Conservation (phyloP, 257 asterid genomes). For the Ilex asprella region DNA sequence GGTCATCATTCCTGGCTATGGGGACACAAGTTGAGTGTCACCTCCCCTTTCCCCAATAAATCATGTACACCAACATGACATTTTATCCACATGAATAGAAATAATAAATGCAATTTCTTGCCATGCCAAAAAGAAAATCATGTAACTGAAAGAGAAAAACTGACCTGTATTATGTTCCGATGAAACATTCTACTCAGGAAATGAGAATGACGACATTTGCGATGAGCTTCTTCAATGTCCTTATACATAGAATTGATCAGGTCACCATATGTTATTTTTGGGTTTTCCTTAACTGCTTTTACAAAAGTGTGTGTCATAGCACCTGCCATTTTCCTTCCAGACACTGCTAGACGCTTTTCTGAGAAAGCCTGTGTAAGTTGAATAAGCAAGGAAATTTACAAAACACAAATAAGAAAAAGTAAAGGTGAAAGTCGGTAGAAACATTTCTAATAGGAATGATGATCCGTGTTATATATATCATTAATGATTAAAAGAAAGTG, state of each 20-base stretch:
- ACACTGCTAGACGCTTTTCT: slow-evolving; percentile 12
- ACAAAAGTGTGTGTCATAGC: slow-evolving; percentile 64
- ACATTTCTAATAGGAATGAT: too few species aligned
- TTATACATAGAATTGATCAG: slow-evolving; percentile 36
- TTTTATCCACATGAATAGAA: background rate
- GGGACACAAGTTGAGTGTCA: too few species aligned
- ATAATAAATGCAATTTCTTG: background rate
- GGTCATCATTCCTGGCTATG: too few species aligned
- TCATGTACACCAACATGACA: background rate
- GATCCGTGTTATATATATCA: too few species aligned
- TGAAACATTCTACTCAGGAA: slow-evolving; percentile 23
- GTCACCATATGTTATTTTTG: slow-evolving; percentile 33
- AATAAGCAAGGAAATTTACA: too few species aligned
- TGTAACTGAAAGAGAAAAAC: slow-evolving; percentile 1
- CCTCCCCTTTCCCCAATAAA: background rate
- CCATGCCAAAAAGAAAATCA: background rate
- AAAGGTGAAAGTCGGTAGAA: too few species aligned
- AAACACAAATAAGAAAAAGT: too few species aligned
- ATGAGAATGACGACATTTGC: slow-evolving; percentile 12
- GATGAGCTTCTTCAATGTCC: slow-evolving; percentile 32
- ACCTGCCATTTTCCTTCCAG: slow-evolving; percentile 30
- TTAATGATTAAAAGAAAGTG: too few species aligned
- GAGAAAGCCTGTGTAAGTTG: slow-evolving; percentile 34
- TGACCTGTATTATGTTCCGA: slow-evolving; percentile 60
- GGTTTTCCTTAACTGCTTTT: slow-evolving; percentile 34